Evolutionary conservation across 192 early-diverging fungal genomes (phyloP).

Genomic region (Coemansia sp.): DNA sequence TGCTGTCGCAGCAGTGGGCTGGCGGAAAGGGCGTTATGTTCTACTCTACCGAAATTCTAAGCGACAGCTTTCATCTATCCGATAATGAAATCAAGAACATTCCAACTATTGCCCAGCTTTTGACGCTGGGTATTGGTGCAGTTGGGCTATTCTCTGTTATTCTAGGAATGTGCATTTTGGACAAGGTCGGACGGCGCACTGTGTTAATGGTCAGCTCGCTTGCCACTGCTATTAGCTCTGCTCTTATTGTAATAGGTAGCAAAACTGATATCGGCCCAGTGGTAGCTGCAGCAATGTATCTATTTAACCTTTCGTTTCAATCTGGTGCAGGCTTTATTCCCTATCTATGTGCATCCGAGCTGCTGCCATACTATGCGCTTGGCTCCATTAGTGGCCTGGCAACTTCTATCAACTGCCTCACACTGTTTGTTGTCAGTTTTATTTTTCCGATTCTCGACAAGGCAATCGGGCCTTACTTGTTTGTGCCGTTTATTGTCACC

Average conservation of each 20-base stretch:
- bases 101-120: conserved; percentile 62
- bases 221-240: conserved; percentile 58
- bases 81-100: conserved; percentile 34
- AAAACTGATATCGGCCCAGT: conserved; percentile 57
- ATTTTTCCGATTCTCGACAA: conserved; percentile 59
- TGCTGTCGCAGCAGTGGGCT: conserved; percentile 82
- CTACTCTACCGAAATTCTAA: conserved; percentile 78
- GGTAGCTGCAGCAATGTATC: conserved; percentile 62
- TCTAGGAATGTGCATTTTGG: conserved; percentile 71
- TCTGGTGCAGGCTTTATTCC: conserved; percentile 84
- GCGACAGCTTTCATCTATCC: conserved; percentile 53
- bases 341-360: conserved; percentile 71
- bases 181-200: conserved; percentile 67
- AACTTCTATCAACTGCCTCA: conserved; percentile 63
- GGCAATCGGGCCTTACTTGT: conserved; percentile 60
- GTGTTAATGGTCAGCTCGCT: conserved; percentile 65
- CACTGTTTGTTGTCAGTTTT: conserved; percentile 65
- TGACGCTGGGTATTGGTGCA: conserved; percentile 78
- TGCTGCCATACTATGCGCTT: conserved; percentile 67
- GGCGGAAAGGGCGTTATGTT: conserved; percentile 90
- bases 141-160: conserved; percentile 75
- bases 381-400: conserved; percentile 66
- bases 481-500: conserved; percentile 61
- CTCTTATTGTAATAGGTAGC: conserved; percentile 60
- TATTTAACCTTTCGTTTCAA: conserved; percentile 83